Percentiles rank a stretch among this genome's conserved stretches.
phyloP scores from a whole-genome alignment of 2,329 filamentous ascomycete genomes.

The Colletotrichum tropicale region DNA sequence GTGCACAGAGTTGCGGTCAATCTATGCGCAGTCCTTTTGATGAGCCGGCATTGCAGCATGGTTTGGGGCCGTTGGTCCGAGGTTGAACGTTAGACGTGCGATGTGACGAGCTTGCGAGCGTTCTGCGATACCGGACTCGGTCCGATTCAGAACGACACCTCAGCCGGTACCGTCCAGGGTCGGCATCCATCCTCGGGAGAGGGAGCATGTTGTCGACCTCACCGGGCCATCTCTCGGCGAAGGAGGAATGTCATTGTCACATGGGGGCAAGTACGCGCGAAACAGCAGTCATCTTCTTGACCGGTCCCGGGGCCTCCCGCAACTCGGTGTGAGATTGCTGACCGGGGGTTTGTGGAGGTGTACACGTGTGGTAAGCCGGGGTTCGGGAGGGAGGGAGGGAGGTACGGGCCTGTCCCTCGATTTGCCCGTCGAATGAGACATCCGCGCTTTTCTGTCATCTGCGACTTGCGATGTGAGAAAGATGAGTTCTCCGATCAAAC shows the following conservation, averaged over 20 bases:
- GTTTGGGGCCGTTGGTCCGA: background rate
- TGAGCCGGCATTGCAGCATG: background rate
- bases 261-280: background rate
- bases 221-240: background rate
- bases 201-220: background rate
- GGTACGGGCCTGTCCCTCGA: background rate
- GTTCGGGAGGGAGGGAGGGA: background rate
- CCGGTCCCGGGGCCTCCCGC: slow-evolving; percentile 16
- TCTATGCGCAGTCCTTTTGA: background rate
- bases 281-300: background rate
- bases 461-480: background rate
- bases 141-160: background rate
- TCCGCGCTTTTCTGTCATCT: background rate
- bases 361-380: background rate
- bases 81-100: background rate
- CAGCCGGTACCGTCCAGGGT: background rate
- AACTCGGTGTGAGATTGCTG: slow-evolving; percentile 18
- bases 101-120: slow-evolving; percentile 23
- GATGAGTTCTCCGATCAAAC: background rate
- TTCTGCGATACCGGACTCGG: background rate
- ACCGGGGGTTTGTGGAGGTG: background rate
- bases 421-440: background rate
- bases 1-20: background rate
- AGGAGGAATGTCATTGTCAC: background rate
- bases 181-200: background rate